These are phyloP conservation scores for Cylindrodendrum hubeiense DNA, from an alignment of 2,329 filamentous ascomycete genomes.

Conservation along the genomic window DNA sequence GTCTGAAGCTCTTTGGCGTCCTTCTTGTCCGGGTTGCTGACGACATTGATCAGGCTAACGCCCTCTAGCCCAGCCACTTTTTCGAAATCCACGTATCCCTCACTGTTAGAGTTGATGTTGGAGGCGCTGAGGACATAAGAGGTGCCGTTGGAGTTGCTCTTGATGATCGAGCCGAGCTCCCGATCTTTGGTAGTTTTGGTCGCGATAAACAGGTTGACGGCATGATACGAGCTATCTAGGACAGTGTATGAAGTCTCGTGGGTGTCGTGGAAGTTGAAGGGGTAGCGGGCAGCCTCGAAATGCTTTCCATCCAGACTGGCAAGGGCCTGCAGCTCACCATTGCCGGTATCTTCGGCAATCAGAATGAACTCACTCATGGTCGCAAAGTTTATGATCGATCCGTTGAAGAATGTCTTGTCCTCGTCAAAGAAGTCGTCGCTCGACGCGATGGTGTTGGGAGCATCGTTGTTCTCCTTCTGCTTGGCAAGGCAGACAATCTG, in stretches of 20 bases:
- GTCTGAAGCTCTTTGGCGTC: constrained; percentile 91
- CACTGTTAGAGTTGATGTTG: constrained; percentile 82
- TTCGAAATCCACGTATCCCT: constrained; percentile 92
- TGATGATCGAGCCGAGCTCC: constrained; percentile 89
- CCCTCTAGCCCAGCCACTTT: constrained; percentile 95
- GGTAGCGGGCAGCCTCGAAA: constrained; percentile 89
- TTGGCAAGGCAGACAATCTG: constrained; percentile 70
- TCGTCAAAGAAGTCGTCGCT: constrained; percentile 84
- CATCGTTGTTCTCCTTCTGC: constrained; percentile 70
- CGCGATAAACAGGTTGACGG: constrained; percentile 93
- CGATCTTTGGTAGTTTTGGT: constrained; percentile 74
- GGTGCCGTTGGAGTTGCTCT: constrained; percentile 98
- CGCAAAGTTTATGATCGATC: constrained; percentile 81
- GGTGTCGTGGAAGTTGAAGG: constrained; percentile 82
- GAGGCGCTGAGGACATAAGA: constrained; percentile 88
- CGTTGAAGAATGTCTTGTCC: constrained; percentile 66
- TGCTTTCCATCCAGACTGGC: constrained; percentile 86
- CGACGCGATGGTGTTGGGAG: constrained; percentile 77
- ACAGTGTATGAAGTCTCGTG: constrained; percentile 91
- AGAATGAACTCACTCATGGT: constrained; percentile 98
- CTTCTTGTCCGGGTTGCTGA: constrained; percentile 77
- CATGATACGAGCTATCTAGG: constrained; percentile 93
- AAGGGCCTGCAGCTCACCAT: constrained; percentile 79
- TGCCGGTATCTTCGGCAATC: constrained; percentile 76
- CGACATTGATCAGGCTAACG: constrained; percentile 87